Base-by-base conservation (phyloP, 495 filamentous ascomycete species). In the Friedmanniomyces endolithicus region DNA sequence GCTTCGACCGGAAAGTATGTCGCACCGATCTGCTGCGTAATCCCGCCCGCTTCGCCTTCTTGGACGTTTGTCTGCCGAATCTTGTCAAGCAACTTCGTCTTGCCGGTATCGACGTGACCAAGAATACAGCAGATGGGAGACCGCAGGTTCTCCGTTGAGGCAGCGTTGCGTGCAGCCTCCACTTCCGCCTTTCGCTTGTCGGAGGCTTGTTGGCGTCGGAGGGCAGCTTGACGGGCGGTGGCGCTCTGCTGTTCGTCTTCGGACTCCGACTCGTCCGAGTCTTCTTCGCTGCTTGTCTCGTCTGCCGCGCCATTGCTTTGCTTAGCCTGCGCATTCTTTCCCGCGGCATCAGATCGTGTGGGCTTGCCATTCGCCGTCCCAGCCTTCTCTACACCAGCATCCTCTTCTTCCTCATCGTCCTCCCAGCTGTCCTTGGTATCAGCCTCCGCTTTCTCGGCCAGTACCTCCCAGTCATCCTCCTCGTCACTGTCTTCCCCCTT, bases 71-170 rank as follows among this genome's bases (percentile, higher is more conserved):
- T 99, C 71, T 95, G 90, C 57, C 94, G 86, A 66, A 99, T 90
- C 75, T 97, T 97, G 75, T 99, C 94, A 50, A 99, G 76, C 54
- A 99, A 74, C 74, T 99, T 99, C 19, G 94, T 99, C 76, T 99
- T 99, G 64, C 94, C 94, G 37, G 94, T 99, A 81, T 99, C 94
- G 77, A 99, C 94, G 78, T 99, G 94, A 57, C 94, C 94, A 47
- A 99, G 79, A 78, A 99, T 97, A 84, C 90, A 96, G 74, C 94
- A 99, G 69, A 99, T 99, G 34, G 92, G 92, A 48, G 90, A 96
- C 33, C 94, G 86, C 25, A 99, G 84, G 68, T 99, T 81, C 64
- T 97, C 87, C 72, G 86, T 88, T 0, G 90, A 96, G 50, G 90
- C 79, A 53, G 90, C 92, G 35, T 88, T 89, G 66, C 96, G 65